Evolutionary conservation across 352 stramenopile species (phyloP).

Genomic region (Phytophthora foliorum): DNA sequence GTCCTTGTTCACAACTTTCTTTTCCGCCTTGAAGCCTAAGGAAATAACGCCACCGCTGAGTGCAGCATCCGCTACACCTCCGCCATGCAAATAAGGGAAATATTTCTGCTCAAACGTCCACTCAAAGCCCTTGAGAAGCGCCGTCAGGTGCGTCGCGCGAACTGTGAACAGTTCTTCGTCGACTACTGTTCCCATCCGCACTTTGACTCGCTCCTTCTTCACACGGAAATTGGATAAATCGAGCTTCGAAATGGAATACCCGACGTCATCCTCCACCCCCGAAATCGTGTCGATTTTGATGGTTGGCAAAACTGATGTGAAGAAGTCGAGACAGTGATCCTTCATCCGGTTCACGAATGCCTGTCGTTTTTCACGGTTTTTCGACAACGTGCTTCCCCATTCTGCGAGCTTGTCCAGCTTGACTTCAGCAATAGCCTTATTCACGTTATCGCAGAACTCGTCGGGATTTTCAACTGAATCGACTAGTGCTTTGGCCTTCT

Average conservation of each 20-base stretch:
- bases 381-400: conserved; percentile 72
- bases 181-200: conserved; percentile 81
- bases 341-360: conserved; percentile 86
- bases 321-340: conserved; percentile 88
- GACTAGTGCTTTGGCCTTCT: conserved; percentile 76
- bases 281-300: conserved; percentile 88
- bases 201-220: conserved; percentile 88
- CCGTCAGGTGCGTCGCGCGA: conserved; percentile 77
- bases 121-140: conserved; percentile 83
- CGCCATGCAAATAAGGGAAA: conserved; percentile 89
- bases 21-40: conserved; percentile 87
- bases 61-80: conserved; percentile 75
- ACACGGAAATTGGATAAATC: conserved; percentile 87
- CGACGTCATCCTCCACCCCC: conserved; percentile 78
- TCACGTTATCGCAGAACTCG: conserved; percentile 78
- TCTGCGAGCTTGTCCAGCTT: conserved; percentile 75
- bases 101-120: conserved; percentile 91
- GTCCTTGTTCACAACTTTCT: conserved; percentile 59
- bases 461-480: conserved; percentile 82
- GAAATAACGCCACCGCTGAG: conserved; percentile 79
- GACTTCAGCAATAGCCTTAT: conserved; percentile 72
- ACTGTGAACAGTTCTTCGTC: conserved; percentile 88
- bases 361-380: conserved; percentile 74
- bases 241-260: conserved; percentile 82
- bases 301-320: conserved; percentile 85